Conservation (phyloP, 768 basidiomycete species). For the Mrakia hoshinonis region DNA sequence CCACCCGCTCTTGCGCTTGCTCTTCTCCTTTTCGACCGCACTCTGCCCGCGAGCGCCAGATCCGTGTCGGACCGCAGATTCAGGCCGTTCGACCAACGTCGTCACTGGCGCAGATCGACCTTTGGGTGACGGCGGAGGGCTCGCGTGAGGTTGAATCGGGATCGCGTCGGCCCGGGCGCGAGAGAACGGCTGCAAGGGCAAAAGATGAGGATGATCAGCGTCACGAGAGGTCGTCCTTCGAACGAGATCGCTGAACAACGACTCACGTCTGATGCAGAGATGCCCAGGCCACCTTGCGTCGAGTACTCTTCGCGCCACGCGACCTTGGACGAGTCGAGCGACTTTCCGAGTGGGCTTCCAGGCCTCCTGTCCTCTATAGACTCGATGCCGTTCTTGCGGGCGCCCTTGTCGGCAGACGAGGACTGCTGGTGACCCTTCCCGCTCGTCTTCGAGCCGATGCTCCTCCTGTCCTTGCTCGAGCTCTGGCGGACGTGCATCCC, state of each 20-base stretch:
- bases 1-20: slow-evolving; percentile 23
- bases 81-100: background rate
- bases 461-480: background rate
- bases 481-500: background rate
- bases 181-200: background rate
- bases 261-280: background rate
- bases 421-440: background rate
- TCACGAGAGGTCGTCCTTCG: no score
- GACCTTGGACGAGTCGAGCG: background rate
- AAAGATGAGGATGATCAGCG: background rate
- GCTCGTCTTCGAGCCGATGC: slow-evolving; percentile 10
- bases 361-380: background rate
- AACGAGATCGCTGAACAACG: no score
- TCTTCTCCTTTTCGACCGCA: slow-evolving; percentile 6
- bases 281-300: background rate
- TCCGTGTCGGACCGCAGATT: background rate
- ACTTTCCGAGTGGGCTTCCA: background rate
- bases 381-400: background rate
- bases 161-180: background rate
- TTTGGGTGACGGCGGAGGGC: background rate
- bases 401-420: background rate
- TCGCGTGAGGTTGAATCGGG: background rate
- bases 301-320: slow-evolving; percentile 2
- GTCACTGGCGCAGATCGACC: background rate
- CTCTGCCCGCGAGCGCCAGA: background rate